These are phyloP conservation scores for Rhizophora apiculata DNA, from an alignment of 345 rosid species.

Conservation along the genomic window DNA sequence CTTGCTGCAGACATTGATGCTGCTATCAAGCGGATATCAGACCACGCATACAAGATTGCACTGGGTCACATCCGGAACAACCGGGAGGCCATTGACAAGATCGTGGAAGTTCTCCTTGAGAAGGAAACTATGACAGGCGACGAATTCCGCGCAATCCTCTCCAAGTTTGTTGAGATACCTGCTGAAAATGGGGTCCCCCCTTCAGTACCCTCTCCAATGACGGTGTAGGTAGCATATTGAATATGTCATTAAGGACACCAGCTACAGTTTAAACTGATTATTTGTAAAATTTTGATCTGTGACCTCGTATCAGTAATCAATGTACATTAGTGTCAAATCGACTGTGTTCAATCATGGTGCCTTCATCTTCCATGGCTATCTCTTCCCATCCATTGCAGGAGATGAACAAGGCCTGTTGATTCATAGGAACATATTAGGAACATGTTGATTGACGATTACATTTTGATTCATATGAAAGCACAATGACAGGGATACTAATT, in stretches of 20 bases:
- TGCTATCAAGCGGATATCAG: slow-evolving; percentile 73
- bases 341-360: no score
- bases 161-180: slow-evolving; percentile 86
- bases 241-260: not conserved
- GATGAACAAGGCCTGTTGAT: no score
- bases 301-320: no score
- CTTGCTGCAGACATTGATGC: slow-evolving; percentile 89
- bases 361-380: no score
- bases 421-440: no score
- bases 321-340: no score
- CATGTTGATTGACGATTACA: no score
- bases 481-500: no score
- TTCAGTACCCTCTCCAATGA: slow-evolving; percentile 45
- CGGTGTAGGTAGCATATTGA: slow-evolving; percentile 34
- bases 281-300: no score
- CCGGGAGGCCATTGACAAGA: slow-evolving; percentile 94
- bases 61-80: slow-evolving; percentile 74
- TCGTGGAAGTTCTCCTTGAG: slow-evolving; percentile 90
- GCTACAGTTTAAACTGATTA: no score
- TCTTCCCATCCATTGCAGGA: no score
- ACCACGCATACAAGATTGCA: slow-evolving; percentile 77
- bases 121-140: slow-evolving; percentile 87
- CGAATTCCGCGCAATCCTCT: slow-evolving; percentile 87
- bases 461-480: no score
- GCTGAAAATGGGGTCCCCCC: slow-evolving; percentile 62